Conservation (phyloP, 495 filamentous ascomycete genomes). For the Durotheca rogersii region DNA sequence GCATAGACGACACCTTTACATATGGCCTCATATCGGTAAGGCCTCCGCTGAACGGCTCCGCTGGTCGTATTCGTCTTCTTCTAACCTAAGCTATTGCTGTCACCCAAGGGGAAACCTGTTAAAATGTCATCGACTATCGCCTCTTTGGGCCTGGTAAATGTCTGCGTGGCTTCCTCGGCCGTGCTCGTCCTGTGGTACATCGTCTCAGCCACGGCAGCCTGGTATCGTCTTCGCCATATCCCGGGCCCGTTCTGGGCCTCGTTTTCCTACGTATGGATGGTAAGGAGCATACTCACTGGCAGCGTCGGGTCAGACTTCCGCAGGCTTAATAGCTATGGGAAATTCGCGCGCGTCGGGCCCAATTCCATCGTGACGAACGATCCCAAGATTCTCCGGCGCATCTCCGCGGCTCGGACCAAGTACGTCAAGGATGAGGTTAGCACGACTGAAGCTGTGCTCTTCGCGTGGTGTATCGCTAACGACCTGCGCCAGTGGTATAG, state of each 20-base stretch:
- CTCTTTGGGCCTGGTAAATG: neutral
- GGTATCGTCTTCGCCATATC: slow-evolving; percentile 30
- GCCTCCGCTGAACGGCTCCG: too few species aligned
- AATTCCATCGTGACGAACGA: slow-evolving; percentile 37
- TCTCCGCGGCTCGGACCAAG: slow-evolving; percentile 4
- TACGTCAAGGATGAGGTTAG: slow-evolving; percentile 13
- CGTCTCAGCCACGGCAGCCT: slow-evolving; percentile 14
- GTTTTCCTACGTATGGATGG: slow-evolving; percentile 28
- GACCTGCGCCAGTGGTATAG: too few species aligned
- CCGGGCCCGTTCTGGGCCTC: slow-evolving; percentile 28
- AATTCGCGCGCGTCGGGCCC: slow-evolving; percentile 30
- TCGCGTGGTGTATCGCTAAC: too few species aligned
- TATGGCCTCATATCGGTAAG: too few species aligned
- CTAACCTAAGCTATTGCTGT: neutral
- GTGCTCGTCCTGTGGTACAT: slow-evolving; percentile 8
- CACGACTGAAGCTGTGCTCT: too few species aligned
- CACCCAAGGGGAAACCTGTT: neutral
- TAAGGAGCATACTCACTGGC: slow-evolving; percentile 1
- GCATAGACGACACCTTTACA: too few species aligned
- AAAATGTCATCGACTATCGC: neutral
- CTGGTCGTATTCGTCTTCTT: too few species aligned
- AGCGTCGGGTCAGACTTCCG: slow-evolving; percentile 1
- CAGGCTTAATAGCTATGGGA: slow-evolving; percentile 1
- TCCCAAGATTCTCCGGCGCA: slow-evolving; percentile 7
- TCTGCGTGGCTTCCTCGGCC: neutral